phyloP scores from a whole-genome alignment of 176 grass and related monocot species.

The Pontederia paniculata region DNA sequence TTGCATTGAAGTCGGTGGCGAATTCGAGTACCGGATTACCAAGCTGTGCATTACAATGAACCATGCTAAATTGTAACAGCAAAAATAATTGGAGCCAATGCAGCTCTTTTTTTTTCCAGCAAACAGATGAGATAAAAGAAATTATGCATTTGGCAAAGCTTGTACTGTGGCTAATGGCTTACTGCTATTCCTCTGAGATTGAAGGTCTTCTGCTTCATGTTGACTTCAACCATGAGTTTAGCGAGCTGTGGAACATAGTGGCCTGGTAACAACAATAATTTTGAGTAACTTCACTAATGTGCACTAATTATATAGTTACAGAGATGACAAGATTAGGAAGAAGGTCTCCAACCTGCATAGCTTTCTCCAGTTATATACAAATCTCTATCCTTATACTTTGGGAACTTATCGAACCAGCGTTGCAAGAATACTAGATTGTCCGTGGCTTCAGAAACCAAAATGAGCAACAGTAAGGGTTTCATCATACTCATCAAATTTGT shows the following conservation, averaged over 20 bases:
- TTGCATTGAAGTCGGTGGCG: constrained; percentile 86
- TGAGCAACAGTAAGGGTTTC: not conserved
- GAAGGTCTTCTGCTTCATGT: constrained; percentile 19
- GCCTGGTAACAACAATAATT: not conserved
- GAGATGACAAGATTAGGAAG: too few species aligned
- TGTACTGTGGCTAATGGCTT: not conserved
- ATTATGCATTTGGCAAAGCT: not conserved
- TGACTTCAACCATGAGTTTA: constrained; percentile 30
- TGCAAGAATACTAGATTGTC: constrained; percentile 1
- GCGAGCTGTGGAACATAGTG: constrained; percentile 24
- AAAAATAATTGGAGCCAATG: not conserved
- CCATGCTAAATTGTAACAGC: not conserved
- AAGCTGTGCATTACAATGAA: constrained; percentile 22
- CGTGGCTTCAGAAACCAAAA: constrained; percentile 1
- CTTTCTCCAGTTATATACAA: constrained; percentile 52
- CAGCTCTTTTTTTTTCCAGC: not conserved
- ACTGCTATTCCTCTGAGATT: constrained; percentile 21
- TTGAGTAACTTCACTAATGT: too few species aligned
- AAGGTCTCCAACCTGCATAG: constrained; percentile 19
- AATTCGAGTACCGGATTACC: constrained; percentile 91
- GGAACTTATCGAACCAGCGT: constrained; percentile 35
- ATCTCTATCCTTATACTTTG: constrained; percentile 22
- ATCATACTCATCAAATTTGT: not conserved
- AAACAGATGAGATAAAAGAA: not conserved
- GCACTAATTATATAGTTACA: not conserved